These are phyloP conservation scores for Backusella luteola DNA, from an alignment of 192 early-diverging fungal species.

Conservation along the genomic window DNA sequence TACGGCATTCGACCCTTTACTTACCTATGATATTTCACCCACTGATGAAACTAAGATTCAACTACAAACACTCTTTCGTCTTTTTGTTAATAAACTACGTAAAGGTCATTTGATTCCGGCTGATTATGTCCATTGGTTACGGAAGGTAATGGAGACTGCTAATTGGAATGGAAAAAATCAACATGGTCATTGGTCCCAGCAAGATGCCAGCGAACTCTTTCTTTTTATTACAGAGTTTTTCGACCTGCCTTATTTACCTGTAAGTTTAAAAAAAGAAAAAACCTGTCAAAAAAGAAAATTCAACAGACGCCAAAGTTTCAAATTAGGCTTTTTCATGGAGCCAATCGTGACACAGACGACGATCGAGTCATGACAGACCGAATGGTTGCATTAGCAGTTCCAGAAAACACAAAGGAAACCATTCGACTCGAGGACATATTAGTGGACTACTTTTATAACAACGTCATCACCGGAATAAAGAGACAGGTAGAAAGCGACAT, in stretches of 20 bases:
- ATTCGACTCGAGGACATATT: slow-evolving; percentile 54
- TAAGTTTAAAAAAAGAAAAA: slow-evolving; percentile 30
- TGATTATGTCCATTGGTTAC: slow-evolving; percentile 49
- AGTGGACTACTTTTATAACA: slow-evolving; percentile 65
- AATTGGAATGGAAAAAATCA: slow-evolving; percentile 45
- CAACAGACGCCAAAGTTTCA: slow-evolving; percentile 29
- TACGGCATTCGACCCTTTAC: slow-evolving; percentile 52
- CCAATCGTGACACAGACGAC: slow-evolving; percentile 59
- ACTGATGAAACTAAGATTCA: slow-evolving; percentile 30
- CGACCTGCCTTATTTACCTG: slow-evolving; percentile 64
- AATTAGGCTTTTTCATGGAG: slow-evolving; percentile 66
- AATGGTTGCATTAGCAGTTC: slow-evolving; percentile 33
- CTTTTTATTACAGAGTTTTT: slow-evolving; percentile 63
- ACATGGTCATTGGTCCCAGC: slow-evolving; percentile 42
- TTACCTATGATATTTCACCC: slow-evolving; percentile 34
- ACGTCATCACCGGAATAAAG: slow-evolving; percentile 52
- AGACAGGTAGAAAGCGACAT: slow-evolving; percentile 27
- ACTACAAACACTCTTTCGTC: slow-evolving; percentile 49
- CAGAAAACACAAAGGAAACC: slow-evolving; percentile 2
- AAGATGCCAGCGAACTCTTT: slow-evolving; percentile 70
- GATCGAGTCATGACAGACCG: slow-evolving; percentile 68
- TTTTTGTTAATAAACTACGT: slow-evolving; percentile 61
- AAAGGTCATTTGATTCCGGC: slow-evolving; percentile 56
- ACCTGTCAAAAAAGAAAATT: not conserved
- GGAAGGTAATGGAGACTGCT: slow-evolving; percentile 45